A percentile compares a stretch with the other conserved stretches of the same genome.
Conservation (phyloP, 129 eudicot species). For the Smallanthus sonchifolius region DNA sequence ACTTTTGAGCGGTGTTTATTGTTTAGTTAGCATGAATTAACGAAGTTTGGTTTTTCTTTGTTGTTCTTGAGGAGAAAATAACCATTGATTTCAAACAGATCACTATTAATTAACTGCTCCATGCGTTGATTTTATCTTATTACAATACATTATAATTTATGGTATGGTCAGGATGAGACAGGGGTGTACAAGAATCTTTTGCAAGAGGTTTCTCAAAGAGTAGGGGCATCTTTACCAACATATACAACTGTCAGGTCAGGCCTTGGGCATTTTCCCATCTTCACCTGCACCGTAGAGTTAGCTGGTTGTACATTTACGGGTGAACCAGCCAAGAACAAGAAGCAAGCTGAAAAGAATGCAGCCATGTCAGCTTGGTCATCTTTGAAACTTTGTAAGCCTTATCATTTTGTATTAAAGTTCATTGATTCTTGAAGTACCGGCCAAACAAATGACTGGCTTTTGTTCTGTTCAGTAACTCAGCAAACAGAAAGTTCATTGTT, state of each 20-base stretch:
- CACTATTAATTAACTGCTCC: not conserved
- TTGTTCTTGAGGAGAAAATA: not conserved
- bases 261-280: conserved; percentile 75
- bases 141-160: not conserved
- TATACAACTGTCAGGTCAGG: conserved; percentile 81
- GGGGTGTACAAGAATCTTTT: conserved; percentile 95
- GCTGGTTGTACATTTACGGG: conserved; percentile 89
- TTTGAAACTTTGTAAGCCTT: conserved; percentile 65
- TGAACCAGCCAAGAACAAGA: conserved; percentile 91
- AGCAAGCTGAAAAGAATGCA: conserved; percentile 98
- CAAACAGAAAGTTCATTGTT: conserved; percentile 54
- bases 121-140: not conserved
- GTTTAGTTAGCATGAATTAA: not conserved
- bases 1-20: not conserved
- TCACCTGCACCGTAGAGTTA: conserved; percentile 88
- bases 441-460: conserved; percentile 11
- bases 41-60: not conserved
- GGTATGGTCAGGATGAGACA: conserved; percentile 70
- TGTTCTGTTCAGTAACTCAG: conserved; percentile 57
- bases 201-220: conserved; percentile 98
- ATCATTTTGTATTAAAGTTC: not conserved
- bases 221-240: conserved; percentile 81
- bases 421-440: not conserved
- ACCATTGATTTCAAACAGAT: not conserved
- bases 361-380: conserved; percentile 98